Conservation (phyloP, 176 grass and related monocot species). For the Puccinellia tenuiflora region DNA sequence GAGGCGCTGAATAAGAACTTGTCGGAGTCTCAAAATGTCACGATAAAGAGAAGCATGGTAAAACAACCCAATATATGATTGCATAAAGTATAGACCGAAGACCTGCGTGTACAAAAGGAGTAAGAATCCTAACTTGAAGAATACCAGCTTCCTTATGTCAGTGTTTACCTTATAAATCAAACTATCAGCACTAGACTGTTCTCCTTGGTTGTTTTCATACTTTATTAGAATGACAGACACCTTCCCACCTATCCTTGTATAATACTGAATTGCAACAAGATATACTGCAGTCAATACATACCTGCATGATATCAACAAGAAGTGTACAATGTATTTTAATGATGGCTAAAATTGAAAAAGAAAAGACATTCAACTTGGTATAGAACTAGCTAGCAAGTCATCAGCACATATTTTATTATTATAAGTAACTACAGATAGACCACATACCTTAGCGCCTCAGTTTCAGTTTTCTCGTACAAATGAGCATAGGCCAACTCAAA, state of each 20-base stretch:
- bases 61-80: constrained; percentile 98
- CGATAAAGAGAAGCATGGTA: constrained; percentile 81
- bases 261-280: constrained; percentile 98
- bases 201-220: constrained; percentile 95
- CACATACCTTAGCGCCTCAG: constrained; percentile 60
- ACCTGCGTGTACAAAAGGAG: constrained; percentile 45
- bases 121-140: constrained; percentile 3
- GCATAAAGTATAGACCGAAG: constrained; percentile 98
- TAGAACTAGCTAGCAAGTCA: constrained; percentile 1
- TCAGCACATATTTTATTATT: background rate
- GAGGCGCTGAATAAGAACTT: constrained; percentile 88
- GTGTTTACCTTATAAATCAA: constrained; percentile 96
- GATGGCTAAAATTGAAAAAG: background rate
- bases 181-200: constrained; percentile 91
- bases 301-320: constrained; percentile 46
- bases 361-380: background rate
- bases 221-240: constrained; percentile 88
- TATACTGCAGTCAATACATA: constrained; percentile 78
- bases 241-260: constrained; percentile 93
- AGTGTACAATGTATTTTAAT: background rate
- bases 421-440: background rate
- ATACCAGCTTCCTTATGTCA: constrained; percentile 7
- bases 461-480: constrained; percentile 78
- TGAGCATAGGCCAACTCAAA: constrained; percentile 98
- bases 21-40: constrained; percentile 67